A percentile compares a stretch with the other conserved stretches of the same genome.
Conservation (phyloP, 2,329 filamentous ascomycete species). For the Fusarium sp. region DNA sequence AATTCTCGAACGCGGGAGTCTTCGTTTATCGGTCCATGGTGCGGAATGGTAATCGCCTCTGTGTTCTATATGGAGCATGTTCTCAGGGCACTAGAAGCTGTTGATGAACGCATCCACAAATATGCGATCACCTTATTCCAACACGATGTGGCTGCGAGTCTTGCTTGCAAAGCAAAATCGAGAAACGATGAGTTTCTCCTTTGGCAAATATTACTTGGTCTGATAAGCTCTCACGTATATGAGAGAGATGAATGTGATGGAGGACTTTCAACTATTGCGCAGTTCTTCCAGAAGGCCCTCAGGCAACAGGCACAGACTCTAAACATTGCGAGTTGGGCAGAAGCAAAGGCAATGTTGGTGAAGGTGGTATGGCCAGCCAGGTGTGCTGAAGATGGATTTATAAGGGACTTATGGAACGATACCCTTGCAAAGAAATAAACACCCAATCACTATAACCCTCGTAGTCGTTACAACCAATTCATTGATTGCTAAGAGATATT, state of each 20-base stretch:
- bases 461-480: too few relatives aligned
- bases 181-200: constrained; percentile 1
- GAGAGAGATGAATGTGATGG: fast-evolving
- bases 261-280: not conserved
- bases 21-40: not conserved
- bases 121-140: not conserved
- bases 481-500: too few relatives aligned
- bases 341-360: not conserved
- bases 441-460: too few relatives aligned
- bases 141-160: not conserved
- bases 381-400: not conserved
- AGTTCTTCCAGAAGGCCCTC: constrained; percentile 7
- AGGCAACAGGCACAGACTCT: not conserved
- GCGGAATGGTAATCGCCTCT: not conserved
- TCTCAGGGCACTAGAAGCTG: not conserved
- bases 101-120: not conserved
- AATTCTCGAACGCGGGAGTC: fast-evolving
- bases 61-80: constrained; percentile 1
- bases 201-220: not conserved
- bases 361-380: constrained; percentile 6
- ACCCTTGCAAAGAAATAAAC: too few relatives aligned
- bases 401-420: constrained; percentile 21
- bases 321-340: not conserved
- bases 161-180: fast-evolving
- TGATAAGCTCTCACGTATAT: not conserved